Conservation (phyloP, 768 basidiomycete species). For the Boletus tylopilopsis region DNA sequence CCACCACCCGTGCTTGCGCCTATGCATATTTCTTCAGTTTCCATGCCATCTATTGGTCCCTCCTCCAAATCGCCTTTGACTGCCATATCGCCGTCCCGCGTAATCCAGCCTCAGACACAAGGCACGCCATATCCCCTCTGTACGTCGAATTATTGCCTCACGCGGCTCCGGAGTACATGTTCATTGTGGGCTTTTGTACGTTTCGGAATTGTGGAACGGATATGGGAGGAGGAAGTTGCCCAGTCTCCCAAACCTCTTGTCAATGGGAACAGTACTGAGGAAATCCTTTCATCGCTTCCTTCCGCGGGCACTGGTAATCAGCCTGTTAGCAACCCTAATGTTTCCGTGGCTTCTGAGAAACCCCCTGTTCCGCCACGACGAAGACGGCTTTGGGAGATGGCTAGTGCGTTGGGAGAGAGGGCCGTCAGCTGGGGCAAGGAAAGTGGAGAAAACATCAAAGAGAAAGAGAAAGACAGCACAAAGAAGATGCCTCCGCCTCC, state of each 20-base stretch:
- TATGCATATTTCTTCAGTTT: constrained; percentile 27
- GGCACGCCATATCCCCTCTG: constrained; percentile 63
- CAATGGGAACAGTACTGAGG: constrained; percentile 6
- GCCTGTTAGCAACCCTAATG: not conserved
- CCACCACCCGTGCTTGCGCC: constrained; percentile 22
- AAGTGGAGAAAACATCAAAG: constrained; percentile 23
- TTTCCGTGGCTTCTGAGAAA: constrained; percentile 32
- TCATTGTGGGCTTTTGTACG: constrained; percentile 88
- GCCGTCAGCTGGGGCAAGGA: constrained; percentile 55
- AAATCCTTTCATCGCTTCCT: not conserved
- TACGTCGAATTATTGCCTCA: constrained; percentile 79
- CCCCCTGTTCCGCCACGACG: constrained; percentile 64
- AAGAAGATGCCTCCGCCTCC: constrained; percentile 21
- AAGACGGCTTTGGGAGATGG: constrained; percentile 65
- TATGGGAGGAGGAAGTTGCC: constrained; percentile 80
- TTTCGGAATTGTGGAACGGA: constrained; percentile 72
- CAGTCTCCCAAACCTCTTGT: constrained; percentile 29
- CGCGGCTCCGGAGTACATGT: constrained; percentile 81
- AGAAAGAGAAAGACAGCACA: constrained; percentile 30
- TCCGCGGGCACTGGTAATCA: not conserved
- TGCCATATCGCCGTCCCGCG: constrained; percentile 44
- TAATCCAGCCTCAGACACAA: constrained; percentile 21
- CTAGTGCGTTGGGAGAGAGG: constrained; percentile 55
- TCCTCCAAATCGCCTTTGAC: constrained; percentile 18
- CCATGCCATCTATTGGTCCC: constrained; percentile 29